A percentile compares a stretch with the other conserved stretches of the same genome.
These are phyloP conservation scores for Trichoderma pleuroti DNA, from an alignment of 2,329 filamentous ascomycete genomes.

Conservation along the genomic window DNA sequence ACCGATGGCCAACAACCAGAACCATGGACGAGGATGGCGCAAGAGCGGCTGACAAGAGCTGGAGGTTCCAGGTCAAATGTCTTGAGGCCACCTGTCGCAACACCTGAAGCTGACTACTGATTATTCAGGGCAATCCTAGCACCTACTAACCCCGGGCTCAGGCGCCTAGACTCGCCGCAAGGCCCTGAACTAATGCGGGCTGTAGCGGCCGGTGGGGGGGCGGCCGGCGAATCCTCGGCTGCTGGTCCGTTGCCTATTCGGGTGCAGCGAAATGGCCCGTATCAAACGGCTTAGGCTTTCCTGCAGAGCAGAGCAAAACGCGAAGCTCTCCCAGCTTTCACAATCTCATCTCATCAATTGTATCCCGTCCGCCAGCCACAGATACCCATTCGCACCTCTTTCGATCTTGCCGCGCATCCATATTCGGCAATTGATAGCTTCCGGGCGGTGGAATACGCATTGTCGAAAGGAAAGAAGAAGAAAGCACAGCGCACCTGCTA, in stretches of 20 bases:
- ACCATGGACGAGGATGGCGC: constrained; percentile 16
- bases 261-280: neutral
- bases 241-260: constrained; percentile 3
- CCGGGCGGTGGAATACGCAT: neutral
- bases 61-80: constrained; percentile 1
- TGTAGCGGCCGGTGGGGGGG: constrained; percentile 11
- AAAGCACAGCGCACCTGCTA: neutral
- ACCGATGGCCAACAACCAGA: constrained; percentile 15
- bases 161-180: constrained; percentile 9
- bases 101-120: constrained; percentile 19
- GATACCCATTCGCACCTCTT: neutral
- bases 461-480: neutral
- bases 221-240: constrained; percentile 23
- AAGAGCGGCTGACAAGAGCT: constrained; percentile 14
- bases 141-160: neutral
- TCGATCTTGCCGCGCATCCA: neutral
- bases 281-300: neutral
- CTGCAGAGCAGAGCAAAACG: constrained; percentile 4
- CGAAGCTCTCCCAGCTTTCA: neutral
- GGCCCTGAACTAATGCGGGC: constrained; percentile 16
- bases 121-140: neutral
- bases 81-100: constrained; percentile 38
- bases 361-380: neutral
- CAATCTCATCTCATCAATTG: neutral
- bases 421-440: neutral